Evolutionary conservation across 805 yeast species (phyloP).

Genomic region (Starmera quercuum): DNA sequence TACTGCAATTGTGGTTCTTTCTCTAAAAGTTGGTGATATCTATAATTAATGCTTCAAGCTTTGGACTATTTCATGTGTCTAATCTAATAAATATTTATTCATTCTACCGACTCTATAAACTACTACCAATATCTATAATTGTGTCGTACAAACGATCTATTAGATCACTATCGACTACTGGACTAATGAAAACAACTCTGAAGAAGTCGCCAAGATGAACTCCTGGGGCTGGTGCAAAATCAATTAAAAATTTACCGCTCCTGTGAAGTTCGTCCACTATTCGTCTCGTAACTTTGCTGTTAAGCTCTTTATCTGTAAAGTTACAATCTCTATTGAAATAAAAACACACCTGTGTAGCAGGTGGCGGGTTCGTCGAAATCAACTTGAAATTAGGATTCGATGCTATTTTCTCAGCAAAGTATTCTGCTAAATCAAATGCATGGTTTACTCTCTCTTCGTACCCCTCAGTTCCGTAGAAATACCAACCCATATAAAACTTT

Average conservation of each 20-base stretch:
- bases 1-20: too few relatives aligned
- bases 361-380: slow-evolving; percentile 53
- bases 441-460: slow-evolving; percentile 62
- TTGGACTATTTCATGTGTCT: too few relatives aligned
- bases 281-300: slow-evolving; percentile 49
- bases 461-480: slow-evolving; percentile 68
- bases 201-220: slow-evolving; percentile 68
- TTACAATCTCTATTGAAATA: slow-evolving; percentile 47
- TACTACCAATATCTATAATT: slow-evolving; percentile 29
- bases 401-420: slow-evolving; percentile 43
- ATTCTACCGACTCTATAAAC: background rate
- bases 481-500: slow-evolving; percentile 75
- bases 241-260: slow-evolving; percentile 63
- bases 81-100: too few relatives aligned
- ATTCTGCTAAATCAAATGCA: slow-evolving; percentile 57
- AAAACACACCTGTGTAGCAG: slow-evolving; percentile 80
- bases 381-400: slow-evolving; percentile 38
- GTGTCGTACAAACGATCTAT: slow-evolving; percentile 37
- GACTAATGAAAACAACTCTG: slow-evolving; percentile 77
- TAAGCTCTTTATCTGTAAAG: slow-evolving; percentile 23
- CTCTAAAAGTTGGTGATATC: background rate
- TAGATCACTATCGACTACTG: slow-evolving; percentile 36
- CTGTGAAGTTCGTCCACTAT: slow-evolving; percentile 56
- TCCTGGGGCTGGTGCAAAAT: slow-evolving; percentile 66
- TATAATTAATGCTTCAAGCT: background rate